These are phyloP conservation scores for Candida ficus DNA, from an alignment of 805 yeast species.

Conservation along the genomic window DNA sequence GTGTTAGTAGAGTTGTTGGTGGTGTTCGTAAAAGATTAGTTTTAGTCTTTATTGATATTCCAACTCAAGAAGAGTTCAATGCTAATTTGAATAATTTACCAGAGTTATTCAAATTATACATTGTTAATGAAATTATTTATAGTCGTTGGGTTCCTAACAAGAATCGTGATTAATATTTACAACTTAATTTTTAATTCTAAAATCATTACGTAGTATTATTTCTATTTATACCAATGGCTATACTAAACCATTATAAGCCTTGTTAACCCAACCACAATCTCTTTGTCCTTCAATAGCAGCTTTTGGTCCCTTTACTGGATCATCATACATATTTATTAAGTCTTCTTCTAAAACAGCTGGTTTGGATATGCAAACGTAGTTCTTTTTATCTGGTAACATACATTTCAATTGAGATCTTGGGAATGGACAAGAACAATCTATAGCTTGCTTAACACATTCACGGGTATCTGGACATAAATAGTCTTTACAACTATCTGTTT, in stretches of 20 bases:
- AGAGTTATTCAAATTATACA: slow-evolving; percentile 37
- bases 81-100: slow-evolving; percentile 20
- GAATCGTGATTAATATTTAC: slow-evolving; percentile 56
- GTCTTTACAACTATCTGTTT: slow-evolving; percentile 43
- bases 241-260: slow-evolving; percentile 60
- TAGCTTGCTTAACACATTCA: slow-evolving; percentile 62
- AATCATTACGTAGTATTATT: background rate
- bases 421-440: slow-evolving; percentile 87
- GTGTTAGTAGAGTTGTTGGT: slow-evolving; percentile 74
- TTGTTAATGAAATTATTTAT: slow-evolving; percentile 61
- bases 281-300: slow-evolving; percentile 45
- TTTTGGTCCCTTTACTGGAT: slow-evolving; percentile 45
- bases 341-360: slow-evolving; percentile 49
- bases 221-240: background rate
- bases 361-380: slow-evolving; percentile 77
- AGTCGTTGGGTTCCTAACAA: slow-evolving; percentile 84
- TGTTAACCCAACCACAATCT: slow-evolving; percentile 82
- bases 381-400: slow-evolving; percentile 57
- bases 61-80: slow-evolving; percentile 32
- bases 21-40: slow-evolving; percentile 81
- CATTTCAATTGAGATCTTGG: slow-evolving; percentile 85
- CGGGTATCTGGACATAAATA: slow-evolving; percentile 83
- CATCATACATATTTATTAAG: slow-evolving; percentile 31
- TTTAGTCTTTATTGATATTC: slow-evolving; percentile 58
- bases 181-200: background rate